Conservation (phyloP, 805 yeast genomes). For the Ogataea pilisensis region DNA sequence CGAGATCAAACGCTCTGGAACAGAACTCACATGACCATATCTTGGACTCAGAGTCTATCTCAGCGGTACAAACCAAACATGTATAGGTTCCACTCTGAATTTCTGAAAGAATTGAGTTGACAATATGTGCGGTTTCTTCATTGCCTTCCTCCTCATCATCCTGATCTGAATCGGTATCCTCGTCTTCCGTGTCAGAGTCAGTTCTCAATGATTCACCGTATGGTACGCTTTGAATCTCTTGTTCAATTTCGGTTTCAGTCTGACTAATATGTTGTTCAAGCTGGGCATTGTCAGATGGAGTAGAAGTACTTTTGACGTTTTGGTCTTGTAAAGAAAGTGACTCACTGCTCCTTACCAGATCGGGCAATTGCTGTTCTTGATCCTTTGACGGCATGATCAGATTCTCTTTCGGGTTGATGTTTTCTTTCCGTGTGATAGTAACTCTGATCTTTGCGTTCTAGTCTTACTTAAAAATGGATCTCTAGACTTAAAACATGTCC, state of each 20-base stretch:
- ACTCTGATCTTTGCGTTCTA: too few species aligned
- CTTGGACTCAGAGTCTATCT: slow-evolving; percentile 58
- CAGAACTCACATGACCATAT: slow-evolving; percentile 82
- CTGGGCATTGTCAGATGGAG: too few species aligned
- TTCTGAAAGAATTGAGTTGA: slow-evolving; percentile 49
- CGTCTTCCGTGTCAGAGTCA: background rate
- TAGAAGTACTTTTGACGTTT: too few species aligned
- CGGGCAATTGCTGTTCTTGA: background rate
- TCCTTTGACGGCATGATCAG: background rate
- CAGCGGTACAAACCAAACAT: slow-evolving; percentile 87
- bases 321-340: too few species aligned
- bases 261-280: background rate
- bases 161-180: background rate
- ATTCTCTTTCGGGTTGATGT: too few species aligned
- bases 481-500: too few species aligned
- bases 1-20: slow-evolving; percentile 78
- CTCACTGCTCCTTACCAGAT: background rate
- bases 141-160: slow-evolving; percentile 5
- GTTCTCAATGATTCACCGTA: too few species aligned
- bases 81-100: slow-evolving; percentile 66
- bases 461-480: too few species aligned
- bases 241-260: background rate
- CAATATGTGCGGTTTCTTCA: slow-evolving; percentile 4
- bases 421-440: too few species aligned
- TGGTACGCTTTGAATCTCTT: too few species aligned